Conservation (phyloP, 176 grass and related monocot genomes). For the Phragmites australis region DNA sequence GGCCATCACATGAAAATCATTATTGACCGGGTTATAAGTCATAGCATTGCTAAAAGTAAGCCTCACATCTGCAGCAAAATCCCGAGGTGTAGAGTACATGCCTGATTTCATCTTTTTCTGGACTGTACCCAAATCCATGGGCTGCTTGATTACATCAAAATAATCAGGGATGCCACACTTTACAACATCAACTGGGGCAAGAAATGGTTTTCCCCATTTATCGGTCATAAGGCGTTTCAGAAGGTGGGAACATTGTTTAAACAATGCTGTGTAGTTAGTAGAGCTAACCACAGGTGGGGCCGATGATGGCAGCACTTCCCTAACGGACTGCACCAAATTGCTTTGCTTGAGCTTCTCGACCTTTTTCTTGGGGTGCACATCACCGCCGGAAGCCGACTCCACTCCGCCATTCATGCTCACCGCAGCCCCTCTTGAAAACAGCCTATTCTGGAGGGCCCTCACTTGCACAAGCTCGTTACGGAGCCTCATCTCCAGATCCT, state of each 20-base stretch:
- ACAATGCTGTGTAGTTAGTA: conserved; percentile 43
- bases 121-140: conserved; percentile 95
- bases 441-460: conserved; percentile 53
- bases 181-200: conserved; percentile 75
- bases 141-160: conserved; percentile 74
- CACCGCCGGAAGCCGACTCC: conserved; percentile 15
- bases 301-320: conserved; percentile 26
- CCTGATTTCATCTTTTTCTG: conserved; percentile 65
- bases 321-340: conserved; percentile 53
- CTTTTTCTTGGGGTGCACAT: conserved; percentile 45
- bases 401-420: conserved; percentile 40
- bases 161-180: conserved; percentile 92
- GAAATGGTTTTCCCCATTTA: conserved; percentile 53
- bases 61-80: conserved; percentile 82
- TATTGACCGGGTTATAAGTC: conserved; percentile 71
- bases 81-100: conserved; percentile 61
- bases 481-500: conserved; percentile 58
- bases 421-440: conserved; percentile 34
- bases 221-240: conserved; percentile 76
- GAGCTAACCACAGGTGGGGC: conserved; percentile 46
- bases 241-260: conserved; percentile 79
- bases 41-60: conserved; percentile 89
- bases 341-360: conserved; percentile 46
- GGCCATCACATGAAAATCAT: conserved; percentile 86
- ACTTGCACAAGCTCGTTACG: conserved; percentile 64